Conservation (phyloP, 202 grass and related monocot species). For the Zoysia matrella region DNA sequence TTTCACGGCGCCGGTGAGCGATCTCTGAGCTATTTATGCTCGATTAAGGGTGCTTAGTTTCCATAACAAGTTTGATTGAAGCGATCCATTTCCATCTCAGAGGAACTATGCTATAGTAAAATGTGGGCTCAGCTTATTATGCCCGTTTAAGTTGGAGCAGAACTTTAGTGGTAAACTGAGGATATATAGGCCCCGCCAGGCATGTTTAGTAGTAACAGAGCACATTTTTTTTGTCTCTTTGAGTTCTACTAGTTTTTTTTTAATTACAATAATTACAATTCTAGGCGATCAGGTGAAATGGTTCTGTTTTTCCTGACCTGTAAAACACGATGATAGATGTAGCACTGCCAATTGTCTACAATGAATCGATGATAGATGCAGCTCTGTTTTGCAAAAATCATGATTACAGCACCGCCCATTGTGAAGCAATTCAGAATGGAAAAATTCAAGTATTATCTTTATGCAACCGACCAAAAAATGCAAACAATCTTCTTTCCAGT, state of each 20-base stretch:
- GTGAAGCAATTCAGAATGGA: no score
- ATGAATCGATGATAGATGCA: no score
- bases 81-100: background rate
- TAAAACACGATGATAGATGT: background rate
- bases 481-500: background rate
- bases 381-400: no score
- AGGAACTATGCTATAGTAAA: background rate
- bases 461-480: background rate
- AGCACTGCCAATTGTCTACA: no score
- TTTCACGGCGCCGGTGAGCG: slow-evolving; percentile 41
- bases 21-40: background rate
- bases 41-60: background rate
- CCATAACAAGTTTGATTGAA: background rate
- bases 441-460: background rate
- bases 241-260: no score
- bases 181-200: no score
- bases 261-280: background rate
- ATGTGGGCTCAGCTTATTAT: no score
- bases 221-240: no score
- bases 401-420: slow-evolving; percentile 29
- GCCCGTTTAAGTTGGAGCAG: no score
- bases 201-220: no score
- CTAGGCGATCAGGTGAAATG: background rate
- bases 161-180: no score
- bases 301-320: background rate